Percentiles rank a stretch among this genome's conserved stretches.
Evolutionary conservation across 805 yeast genomes (phyloP).

Genomic region (Phaffomyces thermotolerans): DNA sequence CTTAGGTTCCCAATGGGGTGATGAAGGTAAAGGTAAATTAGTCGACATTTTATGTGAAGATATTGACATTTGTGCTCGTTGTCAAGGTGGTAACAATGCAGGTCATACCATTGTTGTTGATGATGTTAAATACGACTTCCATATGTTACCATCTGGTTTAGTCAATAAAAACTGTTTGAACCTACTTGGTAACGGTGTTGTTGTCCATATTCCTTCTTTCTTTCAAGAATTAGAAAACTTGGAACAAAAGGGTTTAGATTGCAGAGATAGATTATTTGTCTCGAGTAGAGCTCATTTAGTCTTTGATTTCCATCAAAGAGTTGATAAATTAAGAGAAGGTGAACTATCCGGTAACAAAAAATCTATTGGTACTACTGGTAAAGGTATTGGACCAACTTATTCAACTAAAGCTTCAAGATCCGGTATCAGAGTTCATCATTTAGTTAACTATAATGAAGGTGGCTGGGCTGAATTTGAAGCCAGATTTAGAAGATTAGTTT

Average conservation of each 20-base stretch:
- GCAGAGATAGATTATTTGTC: constrained; percentile 64
- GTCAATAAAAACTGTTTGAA: constrained; percentile 89
- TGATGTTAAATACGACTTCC: constrained; percentile 89
- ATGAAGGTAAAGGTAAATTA: constrained; percentile 97
- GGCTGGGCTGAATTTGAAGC: constrained; percentile 90
- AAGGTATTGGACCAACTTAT: constrained; percentile 98
- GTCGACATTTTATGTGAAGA: constrained; percentile 93
- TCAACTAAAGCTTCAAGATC: constrained; percentile 96
- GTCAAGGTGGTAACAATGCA: constrained; percentile 99
- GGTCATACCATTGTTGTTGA: constrained; percentile 97
- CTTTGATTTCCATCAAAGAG: constrained; percentile 96
- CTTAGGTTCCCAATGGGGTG: constrained; percentile 99
- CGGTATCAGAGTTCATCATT: constrained; percentile 94
- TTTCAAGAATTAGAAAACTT: constrained; percentile 79
- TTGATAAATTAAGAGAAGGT: constrained; percentile 90
- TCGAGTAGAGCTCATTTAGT: constrained; percentile 95
- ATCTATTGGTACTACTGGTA: constrained; percentile 97
- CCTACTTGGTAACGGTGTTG: constrained; percentile 93
- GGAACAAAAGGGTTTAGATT: constrained; percentile 69
- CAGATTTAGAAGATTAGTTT: constrained; percentile 67
- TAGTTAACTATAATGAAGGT: constrained; percentile 80
- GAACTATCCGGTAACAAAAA: constrained; percentile 65
- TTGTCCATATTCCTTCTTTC: constrained; percentile 88
- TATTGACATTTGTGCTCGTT: constrained; percentile 94
- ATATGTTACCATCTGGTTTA: constrained; percentile 97